These are phyloP conservation scores for Penicillium antarcticum DNA, from an alignment of 495 filamentous ascomycete species.

Conservation along the genomic window DNA sequence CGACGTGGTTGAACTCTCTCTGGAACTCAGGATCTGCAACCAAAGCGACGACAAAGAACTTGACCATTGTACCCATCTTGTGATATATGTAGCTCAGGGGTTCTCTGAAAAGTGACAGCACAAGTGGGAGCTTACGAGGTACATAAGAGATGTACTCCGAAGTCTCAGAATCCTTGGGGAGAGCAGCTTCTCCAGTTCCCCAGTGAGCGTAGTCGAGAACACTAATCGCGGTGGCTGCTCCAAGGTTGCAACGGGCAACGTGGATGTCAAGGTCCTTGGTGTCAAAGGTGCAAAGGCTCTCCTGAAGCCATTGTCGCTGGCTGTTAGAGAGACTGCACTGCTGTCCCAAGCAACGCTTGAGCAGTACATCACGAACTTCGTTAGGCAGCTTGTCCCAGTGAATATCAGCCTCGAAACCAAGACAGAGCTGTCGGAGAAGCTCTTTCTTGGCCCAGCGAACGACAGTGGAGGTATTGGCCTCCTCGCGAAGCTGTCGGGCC, in stretches of 20 bases:
- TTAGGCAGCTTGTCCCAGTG: slow-evolving; percentile 42
- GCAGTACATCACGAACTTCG: slow-evolving; percentile 29
- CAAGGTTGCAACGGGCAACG: slow-evolving; percentile 41
- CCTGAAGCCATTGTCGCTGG: slow-evolving; percentile 32
- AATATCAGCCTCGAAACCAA: slow-evolving; percentile 39
- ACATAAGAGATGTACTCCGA: slow-evolving; percentile 32
- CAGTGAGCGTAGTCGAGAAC: slow-evolving; percentile 39
- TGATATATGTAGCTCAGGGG: slow-evolving; percentile 38
- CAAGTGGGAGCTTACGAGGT: slow-evolving; percentile 21
- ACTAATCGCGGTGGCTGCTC: slow-evolving; percentile 35
- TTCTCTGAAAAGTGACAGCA: slow-evolving; percentile 24
- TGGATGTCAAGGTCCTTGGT: slow-evolving; percentile 32
- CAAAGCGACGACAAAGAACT: slow-evolving; percentile 52
- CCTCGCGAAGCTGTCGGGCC: slow-evolving; percentile 34
- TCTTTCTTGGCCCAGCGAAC: slow-evolving; percentile 43
- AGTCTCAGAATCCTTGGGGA: slow-evolving; percentile 28
- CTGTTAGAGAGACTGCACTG: slow-evolving; percentile 23
- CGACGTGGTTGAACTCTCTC: slow-evolving; percentile 51
- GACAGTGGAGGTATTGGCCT: slow-evolving; percentile 29
- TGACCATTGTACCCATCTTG: slow-evolving; percentile 38
- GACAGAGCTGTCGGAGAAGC: slow-evolving; percentile 38
- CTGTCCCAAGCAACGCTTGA: slow-evolving; percentile 38
- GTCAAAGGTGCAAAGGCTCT: slow-evolving; percentile 36
- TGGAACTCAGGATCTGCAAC: slow-evolving; percentile 60
- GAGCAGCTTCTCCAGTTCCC: slow-evolving; percentile 29